phyloP scores from a whole-genome alignment of 306 rosid species.

The Mimosa bimucronata region DNA sequence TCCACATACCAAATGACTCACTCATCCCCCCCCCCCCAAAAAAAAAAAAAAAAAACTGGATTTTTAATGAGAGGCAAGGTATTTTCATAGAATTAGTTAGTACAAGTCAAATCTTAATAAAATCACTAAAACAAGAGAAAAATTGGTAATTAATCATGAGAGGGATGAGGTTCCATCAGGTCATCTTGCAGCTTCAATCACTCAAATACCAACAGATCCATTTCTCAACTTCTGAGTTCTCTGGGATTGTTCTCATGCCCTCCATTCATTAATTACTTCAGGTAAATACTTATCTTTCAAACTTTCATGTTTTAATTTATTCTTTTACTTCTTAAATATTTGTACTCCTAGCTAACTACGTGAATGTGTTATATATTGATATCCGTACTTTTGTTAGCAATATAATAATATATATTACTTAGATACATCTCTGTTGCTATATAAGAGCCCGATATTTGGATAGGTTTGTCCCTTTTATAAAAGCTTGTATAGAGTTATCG shows the following conservation, averaged over 20 bases:
- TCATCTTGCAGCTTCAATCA: conserved; percentile 99
- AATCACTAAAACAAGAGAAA: not conserved
- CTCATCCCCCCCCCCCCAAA: not conserved
- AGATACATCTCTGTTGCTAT: not conserved
- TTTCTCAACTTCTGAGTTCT: not conserved
- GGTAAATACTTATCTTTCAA: conserved; percentile 34
- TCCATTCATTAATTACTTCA: conserved; percentile 14
- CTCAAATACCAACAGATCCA: conserved; percentile 73
- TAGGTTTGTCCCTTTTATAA: too few relatives aligned
- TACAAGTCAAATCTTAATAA: not conserved
- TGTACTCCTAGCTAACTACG: not conserved
- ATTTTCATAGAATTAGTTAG: not conserved
- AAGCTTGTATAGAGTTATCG: too few relatives aligned
- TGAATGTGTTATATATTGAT: not conserved
- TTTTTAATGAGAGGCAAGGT: not conserved
- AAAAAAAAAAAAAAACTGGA: too few relatives aligned
- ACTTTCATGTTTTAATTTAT: not conserved
- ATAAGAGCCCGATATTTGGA: too few relatives aligned
- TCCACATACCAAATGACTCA: not conserved
- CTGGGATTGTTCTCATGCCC: conserved; percentile 3
- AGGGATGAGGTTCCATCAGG: conserved; percentile 59
- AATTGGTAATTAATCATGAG: conserved; percentile 1
- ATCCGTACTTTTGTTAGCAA: not conserved
- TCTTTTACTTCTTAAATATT: not conserved
- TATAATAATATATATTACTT: not conserved